These are phyloP conservation scores for Diplosphaera chodatii DNA, from an alignment of 139 green algal genomes.

Conservation along the genomic window DNA sequence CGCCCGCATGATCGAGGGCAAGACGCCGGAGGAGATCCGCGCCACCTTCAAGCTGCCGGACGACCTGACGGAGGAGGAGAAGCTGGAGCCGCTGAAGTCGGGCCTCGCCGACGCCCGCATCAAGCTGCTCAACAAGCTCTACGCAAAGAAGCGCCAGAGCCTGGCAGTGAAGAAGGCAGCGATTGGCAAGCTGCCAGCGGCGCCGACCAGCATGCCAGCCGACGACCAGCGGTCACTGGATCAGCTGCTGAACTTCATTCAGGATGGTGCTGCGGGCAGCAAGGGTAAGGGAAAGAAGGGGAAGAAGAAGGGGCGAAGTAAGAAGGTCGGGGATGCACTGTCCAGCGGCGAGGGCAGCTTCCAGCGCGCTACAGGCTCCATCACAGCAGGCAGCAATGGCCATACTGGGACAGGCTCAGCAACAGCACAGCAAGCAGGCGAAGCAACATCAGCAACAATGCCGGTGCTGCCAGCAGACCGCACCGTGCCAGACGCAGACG, in stretches of 20 bases:
- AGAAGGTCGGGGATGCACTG: not conserved
- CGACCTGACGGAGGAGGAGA: constrained; percentile 75
- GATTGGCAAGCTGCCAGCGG: not conserved
- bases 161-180: not conserved
- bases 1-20: constrained; percentile 66
- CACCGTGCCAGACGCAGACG: not conserved
- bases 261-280: constrained; percentile 10
- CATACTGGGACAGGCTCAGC: no score
- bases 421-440: no score
- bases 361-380: no score
- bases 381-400: not conserved
- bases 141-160: constrained; percentile 51
- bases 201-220: not conserved
- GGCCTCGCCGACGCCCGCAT: constrained; percentile 49
- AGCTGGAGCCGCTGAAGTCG: constrained; percentile 66
- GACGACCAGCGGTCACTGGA: constrained; percentile 36
- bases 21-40: constrained; percentile 56
- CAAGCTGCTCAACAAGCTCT: constrained; percentile 65
- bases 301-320: not conserved
- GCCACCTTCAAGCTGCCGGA: constrained; percentile 64
- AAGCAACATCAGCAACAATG: no score
- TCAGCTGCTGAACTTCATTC: constrained; percentile 56
- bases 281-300: not conserved
- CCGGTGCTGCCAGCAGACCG: not conserved
- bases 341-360: not conserved